These are phyloP conservation scores for Dactylonectria macrodidyma DNA, from an alignment of 2,329 filamentous ascomycete species.

Conservation along the genomic window DNA sequence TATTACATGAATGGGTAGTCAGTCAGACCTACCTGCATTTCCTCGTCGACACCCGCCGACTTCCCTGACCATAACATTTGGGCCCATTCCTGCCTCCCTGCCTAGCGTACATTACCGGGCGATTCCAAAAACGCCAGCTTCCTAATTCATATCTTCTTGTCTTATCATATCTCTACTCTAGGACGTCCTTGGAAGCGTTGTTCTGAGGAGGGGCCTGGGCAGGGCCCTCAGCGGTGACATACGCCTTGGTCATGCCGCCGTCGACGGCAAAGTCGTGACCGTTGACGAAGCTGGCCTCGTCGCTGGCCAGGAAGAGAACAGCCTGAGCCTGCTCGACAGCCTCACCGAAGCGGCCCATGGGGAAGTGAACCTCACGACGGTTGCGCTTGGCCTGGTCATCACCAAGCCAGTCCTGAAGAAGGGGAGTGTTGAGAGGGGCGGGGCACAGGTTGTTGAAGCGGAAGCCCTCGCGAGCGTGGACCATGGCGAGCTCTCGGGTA, in stretches of 20 bases:
- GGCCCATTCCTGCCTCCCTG: conserved; percentile 23
- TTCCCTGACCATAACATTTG: conserved; percentile 10
- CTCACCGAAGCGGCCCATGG: conserved; percentile 89
- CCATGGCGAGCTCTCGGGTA: conserved; percentile 91
- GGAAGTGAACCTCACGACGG: conserved; percentile 91
- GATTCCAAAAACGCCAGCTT: conserved; percentile 28
- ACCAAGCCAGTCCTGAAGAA: conserved; percentile 94
- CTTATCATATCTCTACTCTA: conserved; percentile 50
- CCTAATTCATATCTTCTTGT: conserved; percentile 18
- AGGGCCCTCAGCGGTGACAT: conserved; percentile 78
- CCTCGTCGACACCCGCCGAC: neutral
- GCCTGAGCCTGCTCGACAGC: conserved; percentile 94
- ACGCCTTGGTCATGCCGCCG: conserved; percentile 95
- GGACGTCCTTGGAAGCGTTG: conserved; percentile 68
- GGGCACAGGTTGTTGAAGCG: conserved; percentile 94
- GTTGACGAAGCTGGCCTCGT: conserved; percentile 92
- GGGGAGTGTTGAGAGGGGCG: conserved; percentile 90
- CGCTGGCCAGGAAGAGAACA: conserved; percentile 88
- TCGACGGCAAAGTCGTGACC: conserved; percentile 95
- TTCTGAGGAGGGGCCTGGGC: conserved; percentile 69
- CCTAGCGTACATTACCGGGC: conserved; percentile 7
- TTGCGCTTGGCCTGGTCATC: conserved; percentile 86
- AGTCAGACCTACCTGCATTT: neutral
- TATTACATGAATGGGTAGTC: neutral
- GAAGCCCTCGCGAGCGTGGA: conserved; percentile 90